These are phyloP conservation scores for Candida mattraensis DNA, from an alignment of 805 yeast genomes.

Conservation along the genomic window DNA sequence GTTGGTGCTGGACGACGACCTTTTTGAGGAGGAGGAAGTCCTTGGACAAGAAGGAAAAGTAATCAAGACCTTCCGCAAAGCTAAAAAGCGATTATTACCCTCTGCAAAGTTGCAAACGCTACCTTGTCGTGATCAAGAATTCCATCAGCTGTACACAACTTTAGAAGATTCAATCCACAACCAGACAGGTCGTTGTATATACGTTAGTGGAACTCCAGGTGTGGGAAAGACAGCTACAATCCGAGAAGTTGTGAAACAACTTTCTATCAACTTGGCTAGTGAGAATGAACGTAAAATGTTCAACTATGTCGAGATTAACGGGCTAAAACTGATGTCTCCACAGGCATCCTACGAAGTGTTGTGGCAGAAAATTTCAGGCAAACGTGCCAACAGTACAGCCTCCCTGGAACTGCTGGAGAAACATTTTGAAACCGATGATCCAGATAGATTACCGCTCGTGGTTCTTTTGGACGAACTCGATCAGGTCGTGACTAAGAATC, in stretches of 20 bases:
- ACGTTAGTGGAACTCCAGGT: conserved; percentile 97
- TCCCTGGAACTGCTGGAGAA: conserved; percentile 70
- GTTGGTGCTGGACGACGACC: conserved; percentile 19
- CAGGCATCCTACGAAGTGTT: conserved; percentile 76
- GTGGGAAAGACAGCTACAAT: conserved; percentile 96
- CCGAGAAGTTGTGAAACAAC: conserved; percentile 75
- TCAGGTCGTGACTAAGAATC: conserved; percentile 80
- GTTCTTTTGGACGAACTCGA: conserved; percentile 90
- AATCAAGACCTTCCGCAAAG: conserved; percentile 32
- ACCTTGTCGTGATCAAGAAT: conserved; percentile 88
- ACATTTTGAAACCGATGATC: conserved; percentile 48
- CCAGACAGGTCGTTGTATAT: conserved; percentile 78
- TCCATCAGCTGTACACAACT: conserved; percentile 62
- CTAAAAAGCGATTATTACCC: conserved; percentile 41
- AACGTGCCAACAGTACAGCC: conserved; percentile 56
- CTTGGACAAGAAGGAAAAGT: conserved; percentile 19
- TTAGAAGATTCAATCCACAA: conserved; percentile 71
- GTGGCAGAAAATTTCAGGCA: conserved; percentile 73
- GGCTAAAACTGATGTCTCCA: conserved; percentile 80
- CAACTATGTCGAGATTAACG: conserved; percentile 84
- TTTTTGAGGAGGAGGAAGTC: conserved; percentile 16
- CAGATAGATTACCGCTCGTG: conserved; percentile 55
- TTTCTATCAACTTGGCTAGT: conserved; percentile 37
- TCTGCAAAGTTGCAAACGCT: conserved; percentile 46
- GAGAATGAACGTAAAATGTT: conserved; percentile 40